Base-by-base conservation (phyloP, 345 rosid species). In the Acer negundo region DNA sequence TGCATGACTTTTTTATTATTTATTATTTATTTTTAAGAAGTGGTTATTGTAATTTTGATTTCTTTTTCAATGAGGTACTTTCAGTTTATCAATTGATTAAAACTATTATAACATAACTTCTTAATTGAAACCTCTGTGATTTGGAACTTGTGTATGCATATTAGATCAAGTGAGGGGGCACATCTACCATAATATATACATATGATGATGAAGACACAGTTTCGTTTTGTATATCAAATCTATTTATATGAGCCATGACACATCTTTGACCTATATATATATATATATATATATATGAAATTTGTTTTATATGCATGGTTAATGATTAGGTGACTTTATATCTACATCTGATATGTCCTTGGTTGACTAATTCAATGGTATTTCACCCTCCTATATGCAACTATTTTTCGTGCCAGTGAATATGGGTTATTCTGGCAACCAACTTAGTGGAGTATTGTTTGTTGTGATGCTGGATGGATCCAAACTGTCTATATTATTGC, bases 381-480 rank as follows among this genome's bases (percentile, higher is more conserved):
- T 73, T 13, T 58, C n/a, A 59, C 38, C 62, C 38, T 71, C 38
- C 7, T 40, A 59, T 40, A 20, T 72, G 75, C 35, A 12, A 17
- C 47, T n/a, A 38, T 26, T 61, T 59, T 22, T 42, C 3, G 7
- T 3, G 38, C 38, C 44, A 7, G 63, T 11, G 0, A 9, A n/a
- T 51, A 24, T 79, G 6, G 4, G 3, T 66, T 23, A 23, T 74
- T 6, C 10, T 67, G 65, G 20, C 19, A 19, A 78, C 56, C 15
- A 47, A 66, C 24, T 17, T 55, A 44, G 10, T 73, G 47, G 49
- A 70, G 42, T 69, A 46, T 49, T 68, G 38, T 74, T 49, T 22
- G 20, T 58, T 22, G 13, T 64, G 58, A 42, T 70, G 23, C 47
- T n/a, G 64, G 65, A 16, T 35, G 22, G 47, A 10, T 49, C 46